Evolutionary conservation across 2,329 filamentous ascomycete genomes (phyloP), one percentile per base, ranked within the genome.

Genomic region (Mycogone perniciosa): DNA sequence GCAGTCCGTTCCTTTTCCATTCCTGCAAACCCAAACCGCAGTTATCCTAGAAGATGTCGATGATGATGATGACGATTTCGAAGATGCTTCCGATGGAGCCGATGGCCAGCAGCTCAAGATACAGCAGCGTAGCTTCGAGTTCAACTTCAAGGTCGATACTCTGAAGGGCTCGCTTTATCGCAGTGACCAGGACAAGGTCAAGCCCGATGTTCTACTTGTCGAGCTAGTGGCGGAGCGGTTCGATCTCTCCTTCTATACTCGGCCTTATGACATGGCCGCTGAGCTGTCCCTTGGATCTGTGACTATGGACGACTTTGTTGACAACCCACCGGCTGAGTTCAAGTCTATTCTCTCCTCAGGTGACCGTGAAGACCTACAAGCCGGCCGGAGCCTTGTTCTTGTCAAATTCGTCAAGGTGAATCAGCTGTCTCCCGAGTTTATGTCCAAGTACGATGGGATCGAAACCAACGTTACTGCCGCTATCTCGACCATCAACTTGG

Each of bases 291-390:
- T 99, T 7, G 87, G 88, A 10, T 91, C 89, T 1, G 75, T 99
- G 13, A 89, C 86, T 1, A 83, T 99, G 3, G 92, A 97, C 62
- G 93, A 99, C 64, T 91, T 97, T 63, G 92, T 99, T 7, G 92
- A 93, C 57, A 86, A 92, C 48, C 84, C 90, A 0, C 74, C 88
- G 0, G 85, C 86, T 6, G 92, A 97, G 62, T 99, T 99, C 75
- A 96, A 93, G 69, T 92, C 92, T 29, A 95, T 99, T 46, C 82
- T 99, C n/a, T 95, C 91, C 0, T 96, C 93, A 1, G 81, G 81
- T 0, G 82, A 85, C 44, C 68, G 72, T 6, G 81, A 85, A 40
- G 92, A 95, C 62, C 83, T 86, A 29, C 79, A 85, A 42, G 81
- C 87, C 52, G 84, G 88, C 54, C 81, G 88, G 53, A 89, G 95